Evolutionary conservation across 495 filamentous ascomycete species (phyloP).

Genomic region (Podospora fimiseda): DNA sequence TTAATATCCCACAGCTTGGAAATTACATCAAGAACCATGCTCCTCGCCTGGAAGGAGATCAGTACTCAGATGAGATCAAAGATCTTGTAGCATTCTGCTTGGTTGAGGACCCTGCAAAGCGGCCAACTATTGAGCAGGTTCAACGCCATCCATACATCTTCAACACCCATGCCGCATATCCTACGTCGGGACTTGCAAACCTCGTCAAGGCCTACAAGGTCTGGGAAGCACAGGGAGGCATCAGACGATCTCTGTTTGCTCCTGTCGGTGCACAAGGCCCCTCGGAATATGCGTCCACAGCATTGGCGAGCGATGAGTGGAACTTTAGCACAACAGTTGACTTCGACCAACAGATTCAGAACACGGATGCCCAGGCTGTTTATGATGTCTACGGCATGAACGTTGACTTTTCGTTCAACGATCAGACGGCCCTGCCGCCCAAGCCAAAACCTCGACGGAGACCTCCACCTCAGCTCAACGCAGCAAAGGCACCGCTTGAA

Average conservation of each 20-base stretch:
- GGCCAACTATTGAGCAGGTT: slow-evolving; percentile 66
- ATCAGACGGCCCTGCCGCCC: slow-evolving; percentile 33
- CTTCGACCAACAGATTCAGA: slow-evolving; percentile 59
- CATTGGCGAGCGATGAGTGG: slow-evolving; percentile 64
- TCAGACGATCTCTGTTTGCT: slow-evolving; percentile 74
- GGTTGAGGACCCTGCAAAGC: slow-evolving; percentile 62
- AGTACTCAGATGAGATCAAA: slow-evolving; percentile 68
- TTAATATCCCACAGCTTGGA: slow-evolving; percentile 49
- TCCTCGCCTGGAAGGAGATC: slow-evolving; percentile 67
- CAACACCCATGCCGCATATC: slow-evolving; percentile 60
- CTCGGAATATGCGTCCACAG: slow-evolving; percentile 31
- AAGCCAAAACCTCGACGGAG: slow-evolving; percentile 41
- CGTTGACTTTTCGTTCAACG: slow-evolving; percentile 41
- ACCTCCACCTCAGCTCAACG: slow-evolving; percentile 44
- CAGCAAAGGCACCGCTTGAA: slow-evolving; percentile 45
- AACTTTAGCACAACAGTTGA: slow-evolving; percentile 86
- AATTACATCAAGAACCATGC: slow-evolving; percentile 54
- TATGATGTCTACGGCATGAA: slow-evolving; percentile 46
- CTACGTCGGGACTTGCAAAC: slow-evolving; percentile 59
- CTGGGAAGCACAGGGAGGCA: slow-evolving; percentile 82
- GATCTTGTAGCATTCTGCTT: slow-evolving; percentile 75
- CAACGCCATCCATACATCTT: slow-evolving; percentile 57
- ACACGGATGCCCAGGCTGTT: slow-evolving; percentile 42
- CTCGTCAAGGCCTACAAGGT: slow-evolving; percentile 75
- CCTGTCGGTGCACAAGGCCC: slow-evolving; percentile 64